Evolutionary conservation across 495 filamentous ascomycete genomes (phyloP).

Genomic region (Hypoxylon subgilvum): DNA sequence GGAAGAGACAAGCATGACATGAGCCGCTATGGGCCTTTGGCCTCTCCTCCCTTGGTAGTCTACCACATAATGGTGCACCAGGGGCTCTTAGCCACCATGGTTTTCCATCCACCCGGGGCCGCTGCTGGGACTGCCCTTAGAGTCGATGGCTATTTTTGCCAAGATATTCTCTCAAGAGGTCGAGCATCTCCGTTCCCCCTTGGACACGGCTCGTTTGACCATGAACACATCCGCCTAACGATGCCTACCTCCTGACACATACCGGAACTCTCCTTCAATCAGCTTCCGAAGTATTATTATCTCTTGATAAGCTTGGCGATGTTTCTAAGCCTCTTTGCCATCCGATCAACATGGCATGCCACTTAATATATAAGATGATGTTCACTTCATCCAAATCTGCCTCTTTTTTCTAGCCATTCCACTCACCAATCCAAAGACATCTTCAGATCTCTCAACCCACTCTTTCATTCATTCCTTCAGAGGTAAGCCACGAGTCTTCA

Average conservation of each 20-base stretch:
- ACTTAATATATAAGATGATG: slow-evolving; percentile 50
- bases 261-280: slow-evolving; percentile 49
- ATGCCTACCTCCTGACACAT: slow-evolving; percentile 54
- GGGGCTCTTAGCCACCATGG: slow-evolving; percentile 15
- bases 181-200: slow-evolving; percentile 31
- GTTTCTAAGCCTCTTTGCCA: slow-evolving; percentile 47
- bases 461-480: slow-evolving; percentile 58
- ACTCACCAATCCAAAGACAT: slow-evolving; percentile 46
- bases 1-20: slow-evolving; percentile 17
- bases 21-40: slow-evolving; percentile 18
- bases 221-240: slow-evolving; percentile 41
- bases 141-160: slow-evolving; percentile 28
- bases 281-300: slow-evolving; percentile 49
- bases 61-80: slow-evolving; percentile 10
- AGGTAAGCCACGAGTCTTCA: slow-evolving; percentile 43
- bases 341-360: slow-evolving; percentile 36
- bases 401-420: slow-evolving; percentile 49
- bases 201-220: slow-evolving; percentile 50
- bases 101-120: slow-evolving; percentile 10
- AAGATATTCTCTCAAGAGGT: slow-evolving; percentile 31
- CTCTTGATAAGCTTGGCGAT: slow-evolving; percentile 49
- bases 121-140: slow-evolving; percentile 1
- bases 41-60: slow-evolving; percentile 3
- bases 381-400: slow-evolving; percentile 26
- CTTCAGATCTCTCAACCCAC: slow-evolving; percentile 37